These are phyloP conservation scores for Nothophoma quercina DNA, from an alignment of 2,329 filamentous ascomycete species.

Conservation along the genomic window DNA sequence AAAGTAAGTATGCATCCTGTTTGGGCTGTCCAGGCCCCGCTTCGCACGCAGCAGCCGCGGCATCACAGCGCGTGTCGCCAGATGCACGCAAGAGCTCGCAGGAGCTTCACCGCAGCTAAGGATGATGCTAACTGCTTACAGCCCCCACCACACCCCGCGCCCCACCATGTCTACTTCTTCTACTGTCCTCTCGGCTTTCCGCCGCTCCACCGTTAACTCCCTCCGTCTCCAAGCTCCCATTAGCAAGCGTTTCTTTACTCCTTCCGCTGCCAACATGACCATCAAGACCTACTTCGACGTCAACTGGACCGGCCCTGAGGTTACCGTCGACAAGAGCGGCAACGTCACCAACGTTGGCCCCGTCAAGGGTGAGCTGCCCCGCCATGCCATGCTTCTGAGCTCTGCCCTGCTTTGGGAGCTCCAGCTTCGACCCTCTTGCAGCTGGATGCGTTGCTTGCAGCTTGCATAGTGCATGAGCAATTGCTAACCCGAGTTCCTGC, in stretches of 20 bases:
- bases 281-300: conserved; percentile 79
- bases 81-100: conserved; percentile 1
- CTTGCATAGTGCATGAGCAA: background rate
- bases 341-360: conserved; percentile 56
- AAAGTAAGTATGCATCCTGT: conserved; percentile 7
- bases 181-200: conserved; percentile 44
- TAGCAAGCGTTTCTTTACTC: conserved; percentile 64
- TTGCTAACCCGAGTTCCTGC: conserved; percentile 28
- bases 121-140: conserved; percentile 25
- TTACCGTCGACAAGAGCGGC: conserved; percentile 66
- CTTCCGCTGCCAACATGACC: conserved; percentile 77
- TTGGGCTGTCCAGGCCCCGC: background rate
- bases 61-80: conserved; percentile 6
- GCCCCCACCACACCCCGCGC: conserved; percentile 29
- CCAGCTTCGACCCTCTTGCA: background rate
- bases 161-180: conserved; percentile 39
- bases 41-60: conserved; percentile 1
- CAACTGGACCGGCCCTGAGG: conserved; percentile 72
- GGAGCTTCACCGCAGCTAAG: conserved; percentile 20
- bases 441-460: too few species aligned
- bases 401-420: background rate
- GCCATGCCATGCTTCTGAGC: conserved; percentile 3
- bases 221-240: conserved; percentile 46
- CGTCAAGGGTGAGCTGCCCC: conserved; percentile 65
- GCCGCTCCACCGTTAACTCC: conserved; percentile 34